Percentiles rank a stretch among this genome's conserved stretches.
Evolutionary conservation across 108 stramenopile genomes (phyloP).

Genomic region (Skeletonema marinoi): DNA sequence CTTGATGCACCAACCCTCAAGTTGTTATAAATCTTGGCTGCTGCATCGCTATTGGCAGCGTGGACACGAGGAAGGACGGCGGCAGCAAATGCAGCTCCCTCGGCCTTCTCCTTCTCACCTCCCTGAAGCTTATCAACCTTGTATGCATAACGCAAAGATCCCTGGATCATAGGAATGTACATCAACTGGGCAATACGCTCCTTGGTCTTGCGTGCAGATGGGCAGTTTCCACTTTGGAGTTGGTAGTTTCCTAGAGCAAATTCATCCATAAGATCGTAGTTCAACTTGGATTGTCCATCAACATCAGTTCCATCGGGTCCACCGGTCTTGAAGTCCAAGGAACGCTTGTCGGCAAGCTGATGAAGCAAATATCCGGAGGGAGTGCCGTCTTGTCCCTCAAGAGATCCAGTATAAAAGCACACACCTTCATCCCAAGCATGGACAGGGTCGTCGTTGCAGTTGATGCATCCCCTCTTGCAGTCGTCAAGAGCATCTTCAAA

Average conservation of each 20-base stretch:
- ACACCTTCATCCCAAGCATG: constrained; percentile 76
- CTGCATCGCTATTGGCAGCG: constrained; percentile 52
- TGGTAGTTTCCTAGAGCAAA: constrained; percentile 58
- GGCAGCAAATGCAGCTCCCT: constrained; percentile 79
- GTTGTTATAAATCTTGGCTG: constrained; percentile 70
- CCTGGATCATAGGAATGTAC: constrained; percentile 80
- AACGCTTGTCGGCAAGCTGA: constrained; percentile 66
- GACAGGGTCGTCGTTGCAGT: constrained; percentile 68
- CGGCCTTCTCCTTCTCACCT: constrained; percentile 63
- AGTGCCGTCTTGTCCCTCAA: constrained; percentile 57
- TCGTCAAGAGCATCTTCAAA: constrained; percentile 79
- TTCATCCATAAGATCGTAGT: constrained; percentile 53
- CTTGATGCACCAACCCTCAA: constrained; percentile 46
- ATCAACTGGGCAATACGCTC: constrained; percentile 60
- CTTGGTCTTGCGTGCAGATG: constrained; percentile 41
- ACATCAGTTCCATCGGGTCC: constrained; percentile 44
- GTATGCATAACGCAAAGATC: constrained; percentile 72
- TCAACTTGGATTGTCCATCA: constrained; percentile 55
- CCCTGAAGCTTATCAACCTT: constrained; percentile 41
- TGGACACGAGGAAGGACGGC: constrained; percentile 69
- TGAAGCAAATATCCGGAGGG: constrained; percentile 59
- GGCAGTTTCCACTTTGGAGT: constrained; percentile 55
- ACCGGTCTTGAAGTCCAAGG: constrained; percentile 66
- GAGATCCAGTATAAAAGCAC: constrained; percentile 58
- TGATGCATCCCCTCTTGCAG: constrained; percentile 55